Base-by-base conservation (phyloP, 768 basidiomycete species). In the Hydnomerulius pinastri region DNA sequence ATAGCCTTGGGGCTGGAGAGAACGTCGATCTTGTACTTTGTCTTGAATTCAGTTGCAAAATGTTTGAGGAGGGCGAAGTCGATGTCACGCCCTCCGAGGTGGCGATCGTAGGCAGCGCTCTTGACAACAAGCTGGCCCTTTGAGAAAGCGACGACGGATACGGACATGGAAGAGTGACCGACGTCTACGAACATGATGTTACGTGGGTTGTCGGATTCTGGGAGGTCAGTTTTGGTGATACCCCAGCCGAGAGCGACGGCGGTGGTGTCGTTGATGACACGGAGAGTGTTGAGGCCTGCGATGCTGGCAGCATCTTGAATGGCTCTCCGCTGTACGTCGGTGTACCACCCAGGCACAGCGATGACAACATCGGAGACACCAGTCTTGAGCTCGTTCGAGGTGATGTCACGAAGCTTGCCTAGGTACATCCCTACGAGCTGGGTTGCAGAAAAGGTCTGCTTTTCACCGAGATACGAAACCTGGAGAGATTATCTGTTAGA, bases 21-120 rank as follows among this genome's bases (percentile, higher is more conserved):
- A 60, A 98, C 94, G 69, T 98, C 95, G 66, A 98, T 92, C 73
- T 94, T 97, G 84, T 98, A 98, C 69, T 97, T 98, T n/a, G 72
- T 67, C 74, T 93, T 87, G 85, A 98, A 98, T 71, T 98, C 90
- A 24, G 81, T 71, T 8, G 95, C 80, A 66, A 98, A 98, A 76
- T 98, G 83, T 59, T 83, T 67, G 32, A 97, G 81, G 60, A 99
- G 85, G 15, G 87, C 92, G 63, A 83, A 86, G 76, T 99, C 97
- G 70, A 99, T 87, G 71, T 98, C 92, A 46, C 95, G 91, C 29
- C 97, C 96, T 63, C 97, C 96, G 57, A 98, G 83, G 67, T 98
- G 86, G 53, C 84, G 85, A 67, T 98, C 94, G 71, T 89, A 97
- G 4, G 94, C 93, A 12, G 93, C 86, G 49, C 80, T 76, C 74